These are phyloP conservation scores for Canavalia ensiformis DNA, from an alignment of 306 rosid genomes.

Conservation along the genomic window DNA sequence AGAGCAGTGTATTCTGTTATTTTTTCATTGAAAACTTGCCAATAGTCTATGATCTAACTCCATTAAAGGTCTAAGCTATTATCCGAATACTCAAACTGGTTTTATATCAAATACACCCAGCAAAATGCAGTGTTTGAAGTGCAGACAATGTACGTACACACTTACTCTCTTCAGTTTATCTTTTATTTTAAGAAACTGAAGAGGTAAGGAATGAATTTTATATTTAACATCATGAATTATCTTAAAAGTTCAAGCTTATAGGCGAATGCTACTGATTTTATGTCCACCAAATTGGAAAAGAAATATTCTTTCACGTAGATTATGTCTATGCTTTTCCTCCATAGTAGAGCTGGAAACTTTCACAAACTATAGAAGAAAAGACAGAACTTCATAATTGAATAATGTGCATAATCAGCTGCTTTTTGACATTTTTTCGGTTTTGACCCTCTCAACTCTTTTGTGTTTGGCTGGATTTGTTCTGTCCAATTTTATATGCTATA, in stretches of 20 bases:
- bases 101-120: neutral
- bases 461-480: constrained; percentile 1
- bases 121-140: neutral
- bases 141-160: too few species aligned
- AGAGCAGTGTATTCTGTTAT: neutral
- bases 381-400: neutral
- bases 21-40: neutral
- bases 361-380: neutral
- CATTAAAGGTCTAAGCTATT: too few species aligned
- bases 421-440: constrained; percentile 2
- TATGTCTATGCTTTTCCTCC: neutral
- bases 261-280: neutral
- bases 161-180: too few species aligned
- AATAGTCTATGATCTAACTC: neutral
- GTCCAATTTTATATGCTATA: neutral
- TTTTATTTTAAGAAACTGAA: too few species aligned
- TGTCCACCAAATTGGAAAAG: neutral
- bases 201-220: too few species aligned
- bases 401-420: neutral
- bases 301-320: neutral
- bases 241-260: neutral
- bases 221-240: too few species aligned
- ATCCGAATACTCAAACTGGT: too few species aligned
- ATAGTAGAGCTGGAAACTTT: too few species aligned
- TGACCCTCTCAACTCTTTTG: neutral